These are phyloP conservation scores for Cordyceps militaris DNA, from an alignment of 2,329 filamentous ascomycete genomes.

Conservation along the genomic window DNA sequence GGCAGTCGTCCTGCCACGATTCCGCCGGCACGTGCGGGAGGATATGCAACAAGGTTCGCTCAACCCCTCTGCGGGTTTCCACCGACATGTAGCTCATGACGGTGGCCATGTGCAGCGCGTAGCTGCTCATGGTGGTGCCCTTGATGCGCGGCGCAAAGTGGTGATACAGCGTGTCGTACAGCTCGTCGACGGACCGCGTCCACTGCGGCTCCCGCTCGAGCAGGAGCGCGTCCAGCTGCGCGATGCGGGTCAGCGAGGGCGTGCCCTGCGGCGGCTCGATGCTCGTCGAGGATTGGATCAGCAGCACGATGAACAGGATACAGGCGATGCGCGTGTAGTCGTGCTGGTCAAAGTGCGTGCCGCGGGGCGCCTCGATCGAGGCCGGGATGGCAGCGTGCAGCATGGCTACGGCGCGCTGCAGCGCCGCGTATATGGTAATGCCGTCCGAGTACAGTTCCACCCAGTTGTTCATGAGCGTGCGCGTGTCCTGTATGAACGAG, in stretches of 20 bases:
- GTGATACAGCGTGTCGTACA: conserved; percentile 2
- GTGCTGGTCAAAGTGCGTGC: not conserved
- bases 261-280: not conserved
- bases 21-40: not conserved
- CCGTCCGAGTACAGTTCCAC: not conserved
- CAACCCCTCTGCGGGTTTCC: conserved; percentile 2
- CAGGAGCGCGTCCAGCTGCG: not conserved
- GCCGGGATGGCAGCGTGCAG: not conserved
- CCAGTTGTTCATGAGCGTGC: conserved; percentile 6
- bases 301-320: not conserved
- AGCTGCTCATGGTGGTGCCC: not conserved
- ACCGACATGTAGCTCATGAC: not conserved
- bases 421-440: not conserved
- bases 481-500: conserved; percentile 7
- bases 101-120: not conserved
- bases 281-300: not conserved
- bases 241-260: not conserved
- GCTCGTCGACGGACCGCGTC: not conserved
- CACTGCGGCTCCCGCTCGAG: not conserved
- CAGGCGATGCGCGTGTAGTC: not conserved
- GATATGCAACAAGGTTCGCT: not conserved
- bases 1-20: not conserved
- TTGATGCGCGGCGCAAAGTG: not conserved
- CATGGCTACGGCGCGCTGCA: not conserved
- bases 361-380: not conserved